These are phyloP conservation scores for Cyphellophora attinorum DNA, from an alignment of 2,329 filamentous ascomycete species.

Conservation along the genomic window DNA sequence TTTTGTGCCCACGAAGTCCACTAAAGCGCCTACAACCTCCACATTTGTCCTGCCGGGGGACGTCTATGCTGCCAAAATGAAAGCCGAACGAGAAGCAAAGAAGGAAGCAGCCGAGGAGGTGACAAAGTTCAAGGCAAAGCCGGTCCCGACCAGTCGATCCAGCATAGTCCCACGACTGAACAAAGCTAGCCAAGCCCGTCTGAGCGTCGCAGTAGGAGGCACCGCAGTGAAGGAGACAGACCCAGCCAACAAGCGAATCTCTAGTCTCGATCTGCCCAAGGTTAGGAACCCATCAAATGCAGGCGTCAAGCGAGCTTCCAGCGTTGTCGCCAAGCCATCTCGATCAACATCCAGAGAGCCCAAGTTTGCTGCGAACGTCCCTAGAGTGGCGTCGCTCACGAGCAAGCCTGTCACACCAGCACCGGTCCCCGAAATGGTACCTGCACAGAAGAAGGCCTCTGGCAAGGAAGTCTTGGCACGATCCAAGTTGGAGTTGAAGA, in stretches of 20 bases:
- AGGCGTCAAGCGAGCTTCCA: constrained; percentile 10
- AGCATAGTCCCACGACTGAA: constrained; percentile 31
- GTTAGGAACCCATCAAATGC: constrained; percentile 6
- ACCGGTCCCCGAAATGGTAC: constrained; percentile 6
- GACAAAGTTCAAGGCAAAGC: constrained; percentile 39
- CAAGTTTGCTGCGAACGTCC: constrained; percentile 1
- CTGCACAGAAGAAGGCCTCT: constrained; percentile 18
- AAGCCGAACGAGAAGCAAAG: constrained; percentile 40
- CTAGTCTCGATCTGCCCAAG: constrained; percentile 8
- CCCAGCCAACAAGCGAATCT: constrained; percentile 8
- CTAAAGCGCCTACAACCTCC: constrained; percentile 39
- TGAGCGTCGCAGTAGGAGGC: constrained; percentile 22
- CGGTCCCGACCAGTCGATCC: constrained; percentile 24
- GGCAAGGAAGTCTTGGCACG: constrained; percentile 23
- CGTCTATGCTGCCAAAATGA: constrained; percentile 43
- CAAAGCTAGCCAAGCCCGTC: constrained; percentile 34
- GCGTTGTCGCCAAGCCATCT: constrained; percentile 4
- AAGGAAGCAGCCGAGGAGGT: constrained; percentile 33
- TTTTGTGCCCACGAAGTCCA: constrained; percentile 42
- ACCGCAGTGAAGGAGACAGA: constrained; percentile 16
- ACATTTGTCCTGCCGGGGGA: constrained; percentile 46
- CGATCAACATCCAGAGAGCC: not conserved
- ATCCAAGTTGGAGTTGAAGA: constrained; percentile 16
- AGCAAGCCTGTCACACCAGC: constrained; percentile 13
- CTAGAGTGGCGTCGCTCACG: constrained; percentile 11